Evolutionary conservation across 2,329 filamentous ascomycete genomes (phyloP).

Genomic region (Thelonectria discophora): DNA sequence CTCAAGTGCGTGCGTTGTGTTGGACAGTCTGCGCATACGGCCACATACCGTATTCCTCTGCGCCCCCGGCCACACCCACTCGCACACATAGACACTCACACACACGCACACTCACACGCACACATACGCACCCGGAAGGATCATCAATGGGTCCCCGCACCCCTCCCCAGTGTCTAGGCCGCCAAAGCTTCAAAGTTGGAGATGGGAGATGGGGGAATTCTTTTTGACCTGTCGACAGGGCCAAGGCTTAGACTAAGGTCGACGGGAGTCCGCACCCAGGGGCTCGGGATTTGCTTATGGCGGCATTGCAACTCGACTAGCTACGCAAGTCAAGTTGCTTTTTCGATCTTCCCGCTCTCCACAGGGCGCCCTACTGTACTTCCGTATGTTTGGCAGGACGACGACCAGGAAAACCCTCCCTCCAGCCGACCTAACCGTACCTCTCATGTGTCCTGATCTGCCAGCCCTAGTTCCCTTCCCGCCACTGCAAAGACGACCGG

Average conservation of each 20-base stretch:
- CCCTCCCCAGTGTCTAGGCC: background rate
- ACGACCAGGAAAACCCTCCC: constrained; percentile 25
- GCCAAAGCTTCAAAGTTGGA: background rate
- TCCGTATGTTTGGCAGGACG: constrained; percentile 21
- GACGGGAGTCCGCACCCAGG: constrained; percentile 22
- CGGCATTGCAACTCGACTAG: background rate
- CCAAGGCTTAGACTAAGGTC: background rate
- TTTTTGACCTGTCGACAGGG: background rate
- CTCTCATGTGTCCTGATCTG: constrained; percentile 4
- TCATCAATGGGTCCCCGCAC: background rate
- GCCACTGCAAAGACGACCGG: constrained; percentile 6
- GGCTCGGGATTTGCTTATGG: constrained; percentile 17
- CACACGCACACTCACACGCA: no score
- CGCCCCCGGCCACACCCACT: background rate
- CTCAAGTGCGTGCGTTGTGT: constrained; percentile 15
- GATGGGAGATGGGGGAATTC: constrained; percentile 6
- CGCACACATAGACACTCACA: background rate
- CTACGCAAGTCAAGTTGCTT: constrained; percentile 27
- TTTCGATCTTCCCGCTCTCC: constrained; percentile 40
- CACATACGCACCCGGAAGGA: background rate
- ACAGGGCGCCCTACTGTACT: constrained; percentile 12
- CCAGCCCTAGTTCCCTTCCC: background rate
- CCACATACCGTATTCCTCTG: background rate
- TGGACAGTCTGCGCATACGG: background rate
- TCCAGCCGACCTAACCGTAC: constrained; percentile 21